Evolutionary conservation across 441 rosid genomes (phyloP).

Genomic region (Eutrema salsugineum): DNA sequence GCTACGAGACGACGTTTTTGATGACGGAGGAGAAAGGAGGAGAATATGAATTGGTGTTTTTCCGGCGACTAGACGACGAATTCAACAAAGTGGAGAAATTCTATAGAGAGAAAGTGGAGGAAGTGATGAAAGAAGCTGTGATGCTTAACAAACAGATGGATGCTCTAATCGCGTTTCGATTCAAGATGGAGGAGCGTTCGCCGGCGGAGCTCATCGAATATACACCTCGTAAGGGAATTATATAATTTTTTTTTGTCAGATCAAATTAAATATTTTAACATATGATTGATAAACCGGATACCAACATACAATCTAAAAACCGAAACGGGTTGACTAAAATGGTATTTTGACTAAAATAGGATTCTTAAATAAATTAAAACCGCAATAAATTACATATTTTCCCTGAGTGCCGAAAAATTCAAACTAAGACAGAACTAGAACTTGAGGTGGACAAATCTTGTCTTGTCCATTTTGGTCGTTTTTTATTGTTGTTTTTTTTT

Average conservation of each 20-base stretch:
- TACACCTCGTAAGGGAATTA: slow-evolving; percentile 32
- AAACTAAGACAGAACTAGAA: too few species aligned
- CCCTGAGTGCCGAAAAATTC: too few species aligned
- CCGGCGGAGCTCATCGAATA: slow-evolving; percentile 36
- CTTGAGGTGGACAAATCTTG: too few species aligned
- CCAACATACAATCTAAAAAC: not conserved
- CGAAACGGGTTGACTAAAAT: too few species aligned
- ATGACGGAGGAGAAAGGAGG: slow-evolving; percentile 44
- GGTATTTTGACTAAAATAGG: too few species aligned
- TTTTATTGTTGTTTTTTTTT: too few species aligned
- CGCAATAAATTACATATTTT: too few species aligned
- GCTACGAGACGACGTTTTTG: slow-evolving; percentile 43
- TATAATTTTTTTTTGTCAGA: too few species aligned
- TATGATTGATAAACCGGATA: not conserved
- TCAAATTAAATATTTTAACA: too few species aligned
- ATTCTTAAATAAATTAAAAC: too few species aligned
- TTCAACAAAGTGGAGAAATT: slow-evolving; percentile 51
- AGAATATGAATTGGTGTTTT: slow-evolving; percentile 51
- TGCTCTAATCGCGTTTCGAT: slow-evolving; percentile 55
- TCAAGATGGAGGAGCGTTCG: slow-evolving; percentile 50
- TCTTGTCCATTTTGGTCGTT: too few species aligned
- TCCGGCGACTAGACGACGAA: slow-evolving; percentile 57
- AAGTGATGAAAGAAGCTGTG: slow-evolving; percentile 47
- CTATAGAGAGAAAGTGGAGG: slow-evolving; percentile 44
- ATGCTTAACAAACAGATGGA: slow-evolving; percentile 55